Evolutionary conservation across 306 rosid genomes (phyloP), one percentile per base, ranked within the genome.

Genomic region (Dalbergia cultrata): DNA sequence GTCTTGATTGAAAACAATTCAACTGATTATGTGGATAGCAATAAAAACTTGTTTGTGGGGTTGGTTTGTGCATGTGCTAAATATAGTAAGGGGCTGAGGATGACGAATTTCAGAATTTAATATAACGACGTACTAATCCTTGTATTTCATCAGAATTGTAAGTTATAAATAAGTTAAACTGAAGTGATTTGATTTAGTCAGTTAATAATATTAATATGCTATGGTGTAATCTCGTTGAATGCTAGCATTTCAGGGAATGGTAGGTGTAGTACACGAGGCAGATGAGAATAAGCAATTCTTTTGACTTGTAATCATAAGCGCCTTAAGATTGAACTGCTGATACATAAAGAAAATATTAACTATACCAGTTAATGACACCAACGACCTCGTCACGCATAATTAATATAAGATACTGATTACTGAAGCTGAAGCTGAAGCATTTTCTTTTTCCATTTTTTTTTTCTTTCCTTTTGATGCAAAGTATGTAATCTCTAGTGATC

Each of bases 211-310:
- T 65, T 19, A 17, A n/a, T 56, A 52, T 14, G 58, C 33, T 39
- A 16, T 70, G 31, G 37, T 70, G 45, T 39, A 34, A 52, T 21
- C 43, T 64, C 41, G 53, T 65, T 50, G 18, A 70, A 60, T 70
- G 75, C 65, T 16, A 52, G 60, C 58, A 67, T 54, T 62, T 34
- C 34, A 9, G 50, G 19, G 45, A 26, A 49, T 69, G 67, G 66
- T 74, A 81, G 85, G 84, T 77, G 10, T 73, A 86, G 13, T 26
- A 67, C 89, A 82, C 82, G 49, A 85, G 67, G 77, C 56, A 67
- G 83, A 76, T 76, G 61, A 76, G 74, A 69, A 80, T 81, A 54
- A 72, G 77, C 76, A 44, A 58, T 74, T 61, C 18, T 43, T 54
- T 74, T 61, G 67, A 43, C 53, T 19, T 52, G 8, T 58, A 37